Evolutionary conservation across 192 early-diverging fungal species (phyloP).

Genomic region (Dimargaris xerosporica): DNA sequence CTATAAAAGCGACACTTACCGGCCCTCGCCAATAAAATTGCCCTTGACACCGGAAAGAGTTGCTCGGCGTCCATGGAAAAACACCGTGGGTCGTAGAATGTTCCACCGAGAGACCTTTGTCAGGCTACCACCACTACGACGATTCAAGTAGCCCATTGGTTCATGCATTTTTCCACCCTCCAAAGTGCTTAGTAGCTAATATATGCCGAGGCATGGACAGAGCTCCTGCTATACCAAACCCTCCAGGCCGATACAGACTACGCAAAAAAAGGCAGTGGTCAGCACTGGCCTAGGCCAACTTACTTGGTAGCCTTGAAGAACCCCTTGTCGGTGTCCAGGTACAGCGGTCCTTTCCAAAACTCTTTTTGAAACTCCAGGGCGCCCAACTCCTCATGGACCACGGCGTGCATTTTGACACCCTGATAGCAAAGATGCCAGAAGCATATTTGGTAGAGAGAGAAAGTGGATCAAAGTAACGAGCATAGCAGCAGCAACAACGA

Average conservation of each 20-base stretch:
- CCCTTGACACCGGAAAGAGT: conserved; percentile 19
- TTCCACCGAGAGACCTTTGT: conserved; percentile 17
- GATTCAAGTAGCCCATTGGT: too few species aligned
- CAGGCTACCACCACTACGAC: conserved; percentile 14
- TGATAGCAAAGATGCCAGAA: too few species aligned
- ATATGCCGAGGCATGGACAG: too few species aligned
- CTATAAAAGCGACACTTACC: neutral
- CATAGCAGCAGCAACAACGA: too few species aligned
- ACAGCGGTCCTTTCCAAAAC: conserved; percentile 25
- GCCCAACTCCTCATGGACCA: conserved; percentile 25
- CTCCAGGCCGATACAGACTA: too few species aligned
- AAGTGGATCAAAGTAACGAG: too few species aligned
- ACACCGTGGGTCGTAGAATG: conserved; percentile 16
- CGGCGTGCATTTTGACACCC: conserved; percentile 19
- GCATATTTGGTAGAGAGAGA: too few species aligned
- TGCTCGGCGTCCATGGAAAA: conserved; percentile 18
- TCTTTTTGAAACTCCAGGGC: conserved; percentile 21
- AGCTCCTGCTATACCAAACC: too few species aligned
- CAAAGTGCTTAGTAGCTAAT: too few species aligned
- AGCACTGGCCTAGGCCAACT: too few species aligned
- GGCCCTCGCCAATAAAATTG: conserved; percentile 28
- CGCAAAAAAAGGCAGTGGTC: too few species aligned
- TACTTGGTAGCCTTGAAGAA: conserved; percentile 21
- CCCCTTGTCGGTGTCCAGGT: conserved; percentile 21
- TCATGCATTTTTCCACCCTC: too few species aligned